Evolutionary conservation across 2,329 filamentous ascomycete genomes (phyloP).

Genomic region (Fusarium avenaceum): DNA sequence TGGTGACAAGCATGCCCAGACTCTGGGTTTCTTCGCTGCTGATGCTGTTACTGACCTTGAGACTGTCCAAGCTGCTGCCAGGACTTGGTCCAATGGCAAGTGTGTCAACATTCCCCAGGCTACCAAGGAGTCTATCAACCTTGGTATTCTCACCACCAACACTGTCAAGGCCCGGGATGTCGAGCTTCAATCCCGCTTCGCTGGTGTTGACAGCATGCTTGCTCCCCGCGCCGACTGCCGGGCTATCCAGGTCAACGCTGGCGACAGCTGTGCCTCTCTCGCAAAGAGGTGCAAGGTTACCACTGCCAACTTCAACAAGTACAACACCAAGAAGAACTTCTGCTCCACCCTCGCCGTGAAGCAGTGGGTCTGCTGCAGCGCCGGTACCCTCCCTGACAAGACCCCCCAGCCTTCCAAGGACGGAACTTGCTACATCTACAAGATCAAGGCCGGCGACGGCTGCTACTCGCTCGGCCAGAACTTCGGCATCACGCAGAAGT

Average conservation of each 20-base stretch:
- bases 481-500: constrained; percentile 53
- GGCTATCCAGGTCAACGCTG: constrained; percentile 51
- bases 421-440: constrained; percentile 55
- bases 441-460: constrained; percentile 50
- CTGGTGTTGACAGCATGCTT: constrained; percentile 26
- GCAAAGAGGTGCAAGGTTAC: constrained; percentile 58
- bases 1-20: constrained; percentile 36
- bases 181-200: constrained; percentile 38
- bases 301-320: constrained; percentile 54
- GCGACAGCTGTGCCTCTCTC: constrained; percentile 56
- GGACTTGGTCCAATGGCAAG: constrained; percentile 43
- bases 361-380: constrained; percentile 56
- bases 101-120: constrained; percentile 27
- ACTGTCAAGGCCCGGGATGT: constrained; percentile 32
- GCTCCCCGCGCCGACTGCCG: constrained; percentile 42
- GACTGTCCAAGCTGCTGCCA: constrained; percentile 34
- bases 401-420: constrained; percentile 53
- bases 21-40: constrained; percentile 42
- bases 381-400: constrained; percentile 53
- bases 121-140: constrained; percentile 19
- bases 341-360: constrained; percentile 53
- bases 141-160: constrained; percentile 36
- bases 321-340: constrained; percentile 53
- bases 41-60: constrained; percentile 28
- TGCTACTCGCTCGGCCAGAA: constrained; percentile 52